A percentile compares a stretch with the other conserved stretches of the same genome.
phyloP scores from a whole-genome alignment of 306 rosid species.

The Cucurbita moschata region DNA sequence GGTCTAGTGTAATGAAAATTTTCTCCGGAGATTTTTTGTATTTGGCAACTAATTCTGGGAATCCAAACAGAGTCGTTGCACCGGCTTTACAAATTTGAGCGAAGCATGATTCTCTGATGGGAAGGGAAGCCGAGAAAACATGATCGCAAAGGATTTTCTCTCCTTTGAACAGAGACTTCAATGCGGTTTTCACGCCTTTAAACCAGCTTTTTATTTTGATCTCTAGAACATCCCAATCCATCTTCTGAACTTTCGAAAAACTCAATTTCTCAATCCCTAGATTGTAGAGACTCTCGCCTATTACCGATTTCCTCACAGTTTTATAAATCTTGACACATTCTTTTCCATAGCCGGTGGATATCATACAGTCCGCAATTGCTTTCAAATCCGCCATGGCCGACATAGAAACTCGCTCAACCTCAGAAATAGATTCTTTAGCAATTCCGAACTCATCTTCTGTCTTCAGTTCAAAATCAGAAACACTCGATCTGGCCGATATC shows the following conservation, averaged over 20 bases:
- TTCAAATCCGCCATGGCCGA: slow-evolving; percentile 31
- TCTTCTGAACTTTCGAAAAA: slow-evolving; percentile 31
- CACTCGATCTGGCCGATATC: slow-evolving; percentile 13
- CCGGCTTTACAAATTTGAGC: slow-evolving; percentile 26
- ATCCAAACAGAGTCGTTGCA: slow-evolving; percentile 23
- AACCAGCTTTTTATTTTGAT: slow-evolving; percentile 36
- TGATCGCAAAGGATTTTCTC: slow-evolving; percentile 38
- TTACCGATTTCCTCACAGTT: slow-evolving; percentile 27
- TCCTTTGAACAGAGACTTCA: slow-evolving; percentile 24
- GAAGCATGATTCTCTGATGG: slow-evolving; percentile 30
- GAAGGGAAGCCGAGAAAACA: slow-evolving; percentile 18
- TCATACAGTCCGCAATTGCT: slow-evolving; percentile 44
- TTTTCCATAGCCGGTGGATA: slow-evolving; percentile 30
- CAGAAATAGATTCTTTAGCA: slow-evolving; percentile 5
- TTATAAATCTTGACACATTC: slow-evolving; percentile 39
- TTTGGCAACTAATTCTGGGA: slow-evolving; percentile 45
- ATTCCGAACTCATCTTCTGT: slow-evolving; percentile 19
- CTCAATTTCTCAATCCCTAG: slow-evolving; percentile 38
- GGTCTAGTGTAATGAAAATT: slow-evolving; percentile 28
- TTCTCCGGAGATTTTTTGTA: slow-evolving; percentile 44
- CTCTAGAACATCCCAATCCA: slow-evolving; percentile 46
- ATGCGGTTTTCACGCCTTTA: slow-evolving; percentile 21
- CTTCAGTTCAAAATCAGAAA: slow-evolving; percentile 28
- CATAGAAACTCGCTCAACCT: slow-evolving; percentile 23
- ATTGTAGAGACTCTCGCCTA: slow-evolving; percentile 32